These are phyloP conservation scores for Rhizophagus clarus DNA, from an alignment of 192 early-diverging fungal genomes.

Conservation along the genomic window DNA sequence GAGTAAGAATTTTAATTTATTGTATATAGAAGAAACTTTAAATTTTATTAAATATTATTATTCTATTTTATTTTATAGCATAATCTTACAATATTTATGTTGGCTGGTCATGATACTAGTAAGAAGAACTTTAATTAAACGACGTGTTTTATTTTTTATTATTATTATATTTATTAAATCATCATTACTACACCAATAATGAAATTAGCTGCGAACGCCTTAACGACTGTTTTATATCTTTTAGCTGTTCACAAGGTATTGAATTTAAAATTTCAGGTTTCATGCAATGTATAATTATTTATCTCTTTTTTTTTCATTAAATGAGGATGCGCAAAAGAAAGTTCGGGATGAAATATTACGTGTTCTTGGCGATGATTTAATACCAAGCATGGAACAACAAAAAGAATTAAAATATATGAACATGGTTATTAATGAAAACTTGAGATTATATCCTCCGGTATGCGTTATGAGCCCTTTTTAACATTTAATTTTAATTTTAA, in stretches of 20 bases:
- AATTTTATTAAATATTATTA: too few species aligned
- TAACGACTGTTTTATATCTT: neutral
- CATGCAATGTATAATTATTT: neutral
- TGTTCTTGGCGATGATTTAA: neutral
- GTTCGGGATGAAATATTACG: neutral
- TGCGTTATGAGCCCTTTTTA: neutral
- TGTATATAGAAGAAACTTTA: too few species aligned
- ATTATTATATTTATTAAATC: neutral
- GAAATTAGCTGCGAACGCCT: neutral
- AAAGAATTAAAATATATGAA: neutral
- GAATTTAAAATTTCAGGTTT: neutral
- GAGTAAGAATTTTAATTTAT: too few species aligned
- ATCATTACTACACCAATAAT: neutral
- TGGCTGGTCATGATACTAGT: slow-evolving; percentile 5
- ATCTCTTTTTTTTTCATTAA: too few species aligned
- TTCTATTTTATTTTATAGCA: too few species aligned
- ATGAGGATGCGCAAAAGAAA: neutral
- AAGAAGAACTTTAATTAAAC: neutral
- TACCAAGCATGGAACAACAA: neutral
- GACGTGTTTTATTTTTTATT: neutral
- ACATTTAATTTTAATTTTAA: neutral
- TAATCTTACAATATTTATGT: neutral
- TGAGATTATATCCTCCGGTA: neutral
- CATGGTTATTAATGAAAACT: neutral
- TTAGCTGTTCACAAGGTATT: neutral